Conservation (phyloP, 441 rosid species). For the Geranium incanum region DNA sequence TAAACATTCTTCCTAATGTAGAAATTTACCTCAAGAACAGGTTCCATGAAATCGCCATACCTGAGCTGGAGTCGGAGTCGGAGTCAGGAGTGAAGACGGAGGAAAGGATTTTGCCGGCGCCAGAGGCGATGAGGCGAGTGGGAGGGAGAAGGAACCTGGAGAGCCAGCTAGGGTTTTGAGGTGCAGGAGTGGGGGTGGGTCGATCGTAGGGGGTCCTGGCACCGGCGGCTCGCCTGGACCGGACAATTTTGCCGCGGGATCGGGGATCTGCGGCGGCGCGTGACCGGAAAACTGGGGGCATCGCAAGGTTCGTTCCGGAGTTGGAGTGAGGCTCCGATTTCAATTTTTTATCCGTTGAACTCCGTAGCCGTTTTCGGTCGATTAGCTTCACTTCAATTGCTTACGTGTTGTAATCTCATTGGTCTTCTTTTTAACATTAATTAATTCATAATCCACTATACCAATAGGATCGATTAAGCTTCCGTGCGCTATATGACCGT, state of each 20-base stretch:
- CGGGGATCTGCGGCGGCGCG: constrained; percentile 26
- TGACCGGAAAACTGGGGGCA: constrained; percentile 38
- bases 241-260: constrained; percentile 59
- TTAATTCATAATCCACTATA: no score
- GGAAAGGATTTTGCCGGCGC: constrained; percentile 62
- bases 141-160: constrained; percentile 65
- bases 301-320: constrained; percentile 9
- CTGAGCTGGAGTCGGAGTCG: constrained; percentile 47
- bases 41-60: constrained; percentile 19
- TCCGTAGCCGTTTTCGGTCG: no score
- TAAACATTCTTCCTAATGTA: neutral
- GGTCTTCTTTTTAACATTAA: no score
- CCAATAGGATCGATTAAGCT: no score
- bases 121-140: constrained; percentile 62
- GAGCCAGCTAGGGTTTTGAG: constrained; percentile 80
- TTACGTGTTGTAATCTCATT: no score
- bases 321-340: no score
- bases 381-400: no score
- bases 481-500: no score
- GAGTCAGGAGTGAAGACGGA: constrained; percentile 58
- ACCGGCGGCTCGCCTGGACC: constrained; percentile 34
- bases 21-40: no score
- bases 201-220: constrained; percentile 58
- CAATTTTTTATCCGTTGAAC: no score
- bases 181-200: constrained; percentile 24